A percentile compares a stretch with the other conserved stretches of the same genome.
phyloP scores from a whole-genome alignment of 2,329 filamentous ascomycete species.

The Nemania sp. region DNA sequence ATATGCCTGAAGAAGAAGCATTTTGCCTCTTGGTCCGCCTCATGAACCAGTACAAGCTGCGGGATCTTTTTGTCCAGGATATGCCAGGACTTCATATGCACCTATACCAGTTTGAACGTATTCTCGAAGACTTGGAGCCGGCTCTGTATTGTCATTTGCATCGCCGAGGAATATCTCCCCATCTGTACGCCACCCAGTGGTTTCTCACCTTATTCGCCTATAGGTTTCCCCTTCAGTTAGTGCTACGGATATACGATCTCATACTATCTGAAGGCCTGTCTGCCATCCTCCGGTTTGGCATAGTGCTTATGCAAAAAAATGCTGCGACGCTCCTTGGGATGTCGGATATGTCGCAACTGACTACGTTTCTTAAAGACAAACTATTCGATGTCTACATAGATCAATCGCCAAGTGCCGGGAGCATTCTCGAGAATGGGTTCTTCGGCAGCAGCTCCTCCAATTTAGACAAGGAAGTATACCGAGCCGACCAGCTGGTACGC shows the following conservation, averaged over 20 bases:
- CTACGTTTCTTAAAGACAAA: constrained; percentile 88
- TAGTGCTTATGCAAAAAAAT: constrained; percentile 97
- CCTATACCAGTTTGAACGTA: constrained; percentile 90
- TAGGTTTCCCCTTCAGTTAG: constrained; percentile 92
- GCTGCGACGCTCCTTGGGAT: constrained; percentile 74
- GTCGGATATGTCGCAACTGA: constrained; percentile 88
- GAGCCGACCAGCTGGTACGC: constrained; percentile 88
- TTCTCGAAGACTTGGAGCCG: constrained; percentile 92
- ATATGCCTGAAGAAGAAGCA: constrained; percentile 97
- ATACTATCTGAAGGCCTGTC: constrained; percentile 92
- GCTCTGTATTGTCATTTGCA: constrained; percentile 93
- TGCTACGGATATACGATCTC: constrained; percentile 93
- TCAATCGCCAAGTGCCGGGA: constrained; percentile 86
- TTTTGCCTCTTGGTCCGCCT: constrained; percentile 90
- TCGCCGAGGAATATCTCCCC: constrained; percentile 82
- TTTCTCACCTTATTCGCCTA: constrained; percentile 99
- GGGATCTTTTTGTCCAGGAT: constrained; percentile 90
- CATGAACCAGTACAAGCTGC: constrained; percentile 95
- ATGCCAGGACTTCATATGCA: constrained; percentile 96
- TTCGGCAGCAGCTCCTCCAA: constrained; percentile 90
- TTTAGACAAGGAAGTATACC: constrained; percentile 92
- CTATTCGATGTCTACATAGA: constrained; percentile 98
- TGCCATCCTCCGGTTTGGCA: constrained; percentile 90
- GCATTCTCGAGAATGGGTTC: constrained; percentile 93
- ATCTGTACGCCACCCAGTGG: constrained; percentile 98